Evolutionary conservation across 1,284 basidiomycete species (phyloP).

Genomic region (Meira nashicola): DNA sequence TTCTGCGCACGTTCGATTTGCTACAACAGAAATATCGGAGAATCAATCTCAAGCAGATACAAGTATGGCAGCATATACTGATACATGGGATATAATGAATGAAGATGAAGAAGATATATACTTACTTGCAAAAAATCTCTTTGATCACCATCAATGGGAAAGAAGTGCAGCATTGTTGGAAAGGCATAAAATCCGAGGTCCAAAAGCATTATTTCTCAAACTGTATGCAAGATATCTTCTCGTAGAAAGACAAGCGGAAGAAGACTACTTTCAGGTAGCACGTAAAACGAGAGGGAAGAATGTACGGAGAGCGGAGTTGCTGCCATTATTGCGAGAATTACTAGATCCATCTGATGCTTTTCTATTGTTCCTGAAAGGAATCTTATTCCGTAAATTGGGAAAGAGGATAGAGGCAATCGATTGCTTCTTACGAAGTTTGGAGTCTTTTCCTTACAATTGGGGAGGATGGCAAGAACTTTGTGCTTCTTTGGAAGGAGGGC

Average conservation of each 20-base stretch:
- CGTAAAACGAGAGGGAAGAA: slow-evolving; percentile 21
- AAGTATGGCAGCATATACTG: neutral
- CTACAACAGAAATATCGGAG: slow-evolving; percentile 10
- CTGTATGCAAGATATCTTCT: slow-evolving; percentile 77
- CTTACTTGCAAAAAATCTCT: slow-evolving; percentile 68
- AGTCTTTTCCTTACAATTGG: slow-evolving; percentile 90
- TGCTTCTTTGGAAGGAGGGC: slow-evolving; percentile 35
- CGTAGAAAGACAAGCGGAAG: neutral
- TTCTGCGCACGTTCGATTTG: slow-evolving; percentile 21
- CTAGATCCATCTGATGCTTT: slow-evolving; percentile 36
- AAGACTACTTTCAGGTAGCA: slow-evolving; percentile 19
- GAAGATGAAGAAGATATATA: slow-evolving; percentile 57
- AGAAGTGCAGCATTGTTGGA: slow-evolving; percentile 61
- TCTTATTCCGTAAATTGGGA: slow-evolving; percentile 46
- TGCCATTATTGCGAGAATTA: slow-evolving; percentile 40
- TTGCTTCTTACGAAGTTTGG: slow-evolving; percentile 70
- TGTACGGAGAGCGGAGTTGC: slow-evolving; percentile 25
- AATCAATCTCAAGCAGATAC: slow-evolving; percentile 6
- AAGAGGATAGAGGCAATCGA: slow-evolving; percentile 69
- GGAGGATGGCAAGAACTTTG: slow-evolving; percentile 66
- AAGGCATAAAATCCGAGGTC: slow-evolving; percentile 9
- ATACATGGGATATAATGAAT: slow-evolving; percentile 15
- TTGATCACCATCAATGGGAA: slow-evolving; percentile 74
- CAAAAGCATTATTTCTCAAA: slow-evolving; percentile 69
- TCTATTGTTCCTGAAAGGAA: slow-evolving; percentile 48